Evolutionary conservation across 1,139 yeast genomes (phyloP).

Genomic region (Yamadazyma dendronema): DNA sequence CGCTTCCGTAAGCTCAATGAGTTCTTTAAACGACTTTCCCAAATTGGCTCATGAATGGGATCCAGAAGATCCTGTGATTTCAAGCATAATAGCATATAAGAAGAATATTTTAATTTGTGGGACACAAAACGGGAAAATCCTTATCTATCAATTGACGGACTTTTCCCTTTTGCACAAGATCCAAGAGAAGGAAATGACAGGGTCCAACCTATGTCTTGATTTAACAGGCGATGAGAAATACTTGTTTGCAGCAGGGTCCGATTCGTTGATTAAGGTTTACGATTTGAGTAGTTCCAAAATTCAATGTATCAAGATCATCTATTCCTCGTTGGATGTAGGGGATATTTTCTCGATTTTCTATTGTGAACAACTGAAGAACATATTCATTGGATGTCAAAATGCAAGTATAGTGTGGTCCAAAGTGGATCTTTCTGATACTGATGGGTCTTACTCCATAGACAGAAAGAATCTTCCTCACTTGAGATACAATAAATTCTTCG

Average conservation of each 20-base stretch:
- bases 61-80: constrained; percentile 69
- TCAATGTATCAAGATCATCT: constrained; percentile 60
- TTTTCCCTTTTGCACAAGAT: constrained; percentile 49
- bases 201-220: constrained; percentile 70
- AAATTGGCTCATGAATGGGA: constrained; percentile 69
- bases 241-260: constrained; percentile 86
- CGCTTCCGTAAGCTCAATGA: not conserved
- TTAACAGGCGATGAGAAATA: constrained; percentile 57
- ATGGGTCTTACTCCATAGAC: constrained; percentile 10
- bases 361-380: constrained; percentile 55
- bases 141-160: constrained; percentile 67
- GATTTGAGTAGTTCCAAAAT: constrained; percentile 36
- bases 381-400: constrained; percentile 89
- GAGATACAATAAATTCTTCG: constrained; percentile 84
- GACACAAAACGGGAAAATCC: constrained; percentile 84
- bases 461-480: constrained; percentile 62
- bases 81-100: constrained; percentile 65
- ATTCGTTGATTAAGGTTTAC: constrained; percentile 87
- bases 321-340: constrained; percentile 85
- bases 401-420: constrained; percentile 79
- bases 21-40: constrained; percentile 15
- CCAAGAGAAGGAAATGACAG: constrained; percentile 52
- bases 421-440: constrained; percentile 18
- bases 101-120: constrained; percentile 76
- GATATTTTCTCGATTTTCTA: constrained; percentile 86